phyloP scores from a whole-genome alignment of 2,329 filamentous ascomycete species.

The Beauveria sp. region DNA sequence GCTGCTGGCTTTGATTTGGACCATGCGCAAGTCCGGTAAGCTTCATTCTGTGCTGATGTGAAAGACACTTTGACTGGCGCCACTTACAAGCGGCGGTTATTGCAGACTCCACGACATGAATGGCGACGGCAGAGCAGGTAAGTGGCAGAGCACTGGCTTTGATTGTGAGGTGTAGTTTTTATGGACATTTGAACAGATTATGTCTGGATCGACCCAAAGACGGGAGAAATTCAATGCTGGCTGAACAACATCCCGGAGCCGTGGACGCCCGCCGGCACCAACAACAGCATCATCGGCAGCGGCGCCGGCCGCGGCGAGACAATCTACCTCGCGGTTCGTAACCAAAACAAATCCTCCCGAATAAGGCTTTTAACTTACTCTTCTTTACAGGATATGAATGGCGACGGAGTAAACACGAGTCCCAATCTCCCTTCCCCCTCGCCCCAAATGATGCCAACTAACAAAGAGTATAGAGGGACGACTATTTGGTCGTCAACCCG shows the following conservation, averaged over 20 bases:
- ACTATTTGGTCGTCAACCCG: slow-evolving; percentile 15
- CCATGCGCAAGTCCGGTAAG: background rate
- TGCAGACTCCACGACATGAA: slow-evolving; percentile 15
- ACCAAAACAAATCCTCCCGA: background rate
- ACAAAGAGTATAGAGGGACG: slow-evolving; percentile 10
- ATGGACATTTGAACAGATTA: slow-evolving; percentile 11
- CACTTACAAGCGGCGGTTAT: background rate
- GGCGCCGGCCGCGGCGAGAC: slow-evolving; percentile 8
- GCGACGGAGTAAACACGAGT: slow-evolving; percentile 12
- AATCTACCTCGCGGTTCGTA: slow-evolving; percentile 11
- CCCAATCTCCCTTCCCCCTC: too few species aligned
- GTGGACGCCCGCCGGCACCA: slow-evolving; percentile 13
- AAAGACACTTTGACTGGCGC: background rate
- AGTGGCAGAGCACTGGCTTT: background rate
- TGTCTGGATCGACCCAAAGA: slow-evolving; percentile 14
- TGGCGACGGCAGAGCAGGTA: slow-evolving; percentile 15
- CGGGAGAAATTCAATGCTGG: slow-evolving; percentile 15
- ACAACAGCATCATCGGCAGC: slow-evolving; percentile 13
- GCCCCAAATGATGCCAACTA: background rate
- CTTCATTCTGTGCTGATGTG: background rate
- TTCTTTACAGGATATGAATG: slow-evolving; percentile 15
- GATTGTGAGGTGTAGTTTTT: background rate
- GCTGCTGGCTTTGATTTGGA: slow-evolving; percentile 6
- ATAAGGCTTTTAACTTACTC: background rate
- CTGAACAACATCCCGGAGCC: slow-evolving; percentile 14